Evolutionary conservation across 441 rosid genomes (phyloP).

Genomic region (Mallotus repandus): DNA sequence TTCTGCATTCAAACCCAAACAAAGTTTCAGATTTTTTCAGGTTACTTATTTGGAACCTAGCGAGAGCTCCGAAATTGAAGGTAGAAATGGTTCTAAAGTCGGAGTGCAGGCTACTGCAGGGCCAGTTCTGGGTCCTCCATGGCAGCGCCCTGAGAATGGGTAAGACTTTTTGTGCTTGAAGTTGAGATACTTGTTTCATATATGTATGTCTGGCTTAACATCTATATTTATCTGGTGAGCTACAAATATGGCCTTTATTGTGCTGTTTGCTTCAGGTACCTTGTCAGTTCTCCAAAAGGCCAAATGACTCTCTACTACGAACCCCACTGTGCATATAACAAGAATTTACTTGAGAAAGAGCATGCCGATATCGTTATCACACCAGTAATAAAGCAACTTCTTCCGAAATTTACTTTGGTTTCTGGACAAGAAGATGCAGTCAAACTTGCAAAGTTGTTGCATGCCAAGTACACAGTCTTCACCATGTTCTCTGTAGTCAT

Average conservation of each 20-base stretch:
- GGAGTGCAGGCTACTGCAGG: conserved; percentile 74
- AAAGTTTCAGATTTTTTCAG: conserved; percentile 40
- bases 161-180: conserved; percentile 24
- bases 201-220: background rate
- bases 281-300: conserved; percentile 53
- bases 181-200: background rate
- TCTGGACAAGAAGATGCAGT: conserved; percentile 96
- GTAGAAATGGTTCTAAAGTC: conserved; percentile 47
- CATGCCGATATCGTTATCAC: conserved; percentile 79
- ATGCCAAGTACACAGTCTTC: conserved; percentile 54
- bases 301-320: conserved; percentile 73
- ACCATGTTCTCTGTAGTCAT: background rate
- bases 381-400: conserved; percentile 90
- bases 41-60: conserved; percentile 80
- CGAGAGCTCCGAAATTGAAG: conserved; percentile 50
- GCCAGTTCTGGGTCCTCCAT: conserved; percentile 93
- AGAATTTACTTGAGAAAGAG: conserved; percentile 53
- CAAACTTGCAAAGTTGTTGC: conserved; percentile 65
- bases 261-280: conserved; percentile 48
- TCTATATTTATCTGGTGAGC: background rate
- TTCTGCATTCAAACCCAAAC: conserved; percentile 18
- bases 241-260: background rate
- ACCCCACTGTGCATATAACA: conserved; percentile 78
- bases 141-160: conserved; percentile 98
- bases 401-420: conserved; percentile 77